Conservation (phyloP, 768 basidiomycete species). For the Auricularia sp. region DNA sequence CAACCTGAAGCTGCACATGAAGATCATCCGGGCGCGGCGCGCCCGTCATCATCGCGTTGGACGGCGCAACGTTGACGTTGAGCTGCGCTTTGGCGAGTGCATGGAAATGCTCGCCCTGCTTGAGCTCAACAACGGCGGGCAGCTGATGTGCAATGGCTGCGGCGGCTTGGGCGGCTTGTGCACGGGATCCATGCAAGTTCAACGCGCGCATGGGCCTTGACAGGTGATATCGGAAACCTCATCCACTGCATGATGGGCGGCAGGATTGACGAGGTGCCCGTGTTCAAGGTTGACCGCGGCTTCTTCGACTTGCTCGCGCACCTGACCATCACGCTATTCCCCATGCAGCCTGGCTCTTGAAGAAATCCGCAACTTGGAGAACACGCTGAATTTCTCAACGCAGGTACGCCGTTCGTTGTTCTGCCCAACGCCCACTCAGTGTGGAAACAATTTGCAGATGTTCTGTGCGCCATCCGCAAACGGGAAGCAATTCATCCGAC, state of each 20-base stretch:
- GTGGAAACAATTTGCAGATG: too few relatives aligned
- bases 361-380: too few relatives aligned
- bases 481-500: too few relatives aligned
- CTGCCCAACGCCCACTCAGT: too few relatives aligned
- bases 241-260: constrained; percentile 89
- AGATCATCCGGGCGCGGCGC: constrained; percentile 86
- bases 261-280: constrained; percentile 96
- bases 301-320: constrained; percentile 94
- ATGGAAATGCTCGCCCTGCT: constrained; percentile 97
- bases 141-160: constrained; percentile 10
- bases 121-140: constrained; percentile 66
- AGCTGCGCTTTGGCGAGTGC: constrained; percentile 89
- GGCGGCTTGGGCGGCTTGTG: constrained; percentile 29
- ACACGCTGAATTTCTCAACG: too few relatives aligned
- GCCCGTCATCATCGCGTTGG: constrained; percentile 78
- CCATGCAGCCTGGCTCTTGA: constrained; percentile 29
- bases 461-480: too few relatives aligned
- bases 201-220: constrained; percentile 16
- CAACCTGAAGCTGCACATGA: constrained; percentile 92
- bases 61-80: constrained; percentile 94
- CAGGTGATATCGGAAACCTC: constrained; percentile 60
- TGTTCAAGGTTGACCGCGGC: constrained; percentile 89
- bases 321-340: constrained; percentile 84
- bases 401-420: too few relatives aligned
- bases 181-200: constrained; percentile 20